A percentile compares a stretch with the other conserved stretches of the same genome.
Conservation (phyloP, 2,329 filamentous ascomycete species). For the Teratosphaeria viscida region DNA sequence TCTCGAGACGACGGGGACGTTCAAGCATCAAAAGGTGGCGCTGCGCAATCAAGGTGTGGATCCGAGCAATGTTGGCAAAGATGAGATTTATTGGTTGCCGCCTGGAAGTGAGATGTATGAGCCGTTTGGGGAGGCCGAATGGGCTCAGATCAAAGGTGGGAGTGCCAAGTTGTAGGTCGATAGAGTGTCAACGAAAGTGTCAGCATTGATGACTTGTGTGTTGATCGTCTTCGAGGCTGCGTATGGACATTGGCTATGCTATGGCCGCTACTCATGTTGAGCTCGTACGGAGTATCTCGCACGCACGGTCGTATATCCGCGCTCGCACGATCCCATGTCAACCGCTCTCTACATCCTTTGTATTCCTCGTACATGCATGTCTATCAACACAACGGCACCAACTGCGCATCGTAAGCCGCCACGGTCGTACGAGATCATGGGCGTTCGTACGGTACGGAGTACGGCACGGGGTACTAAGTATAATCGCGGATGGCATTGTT, state of each 20-base stretch:
- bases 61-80: conserved; percentile 42
- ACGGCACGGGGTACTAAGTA: too few species aligned
- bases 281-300: background rate
- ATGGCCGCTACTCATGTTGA: too few species aligned
- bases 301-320: background rate
- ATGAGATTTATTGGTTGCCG: conserved; percentile 56
- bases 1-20: conserved; percentile 65
- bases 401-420: background rate
- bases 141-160: conserved; percentile 56
- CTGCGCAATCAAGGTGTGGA: conserved; percentile 66
- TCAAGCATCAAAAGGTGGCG: conserved; percentile 76
- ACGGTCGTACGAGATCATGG: background rate
- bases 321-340: background rate
- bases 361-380: background rate
- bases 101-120: conserved; percentile 51
- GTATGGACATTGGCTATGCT: too few species aligned
- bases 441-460: background rate
- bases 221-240: too few species aligned
- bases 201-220: background rate
- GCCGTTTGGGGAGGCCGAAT: conserved; percentile 56
- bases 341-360: too few species aligned
- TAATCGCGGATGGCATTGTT: background rate
- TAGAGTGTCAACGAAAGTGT: background rate
- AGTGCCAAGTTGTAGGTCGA: conserved; percentile 55
- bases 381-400: background rate